phyloP scores from a whole-genome alignment of 306 rosid species.

The Cucurbita argyrosperma region DNA sequence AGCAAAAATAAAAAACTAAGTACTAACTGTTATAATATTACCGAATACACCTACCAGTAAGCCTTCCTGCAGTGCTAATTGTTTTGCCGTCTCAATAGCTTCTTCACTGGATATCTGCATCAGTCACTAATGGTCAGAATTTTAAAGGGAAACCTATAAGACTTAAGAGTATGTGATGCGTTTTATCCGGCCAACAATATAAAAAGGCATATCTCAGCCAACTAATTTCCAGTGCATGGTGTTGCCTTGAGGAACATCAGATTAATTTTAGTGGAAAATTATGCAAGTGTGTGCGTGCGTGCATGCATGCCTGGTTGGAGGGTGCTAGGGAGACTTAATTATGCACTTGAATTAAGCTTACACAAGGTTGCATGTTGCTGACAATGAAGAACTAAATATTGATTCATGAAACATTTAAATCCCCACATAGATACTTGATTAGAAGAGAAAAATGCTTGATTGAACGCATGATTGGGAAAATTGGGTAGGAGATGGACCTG shows the following conservation, averaged over 20 bases:
- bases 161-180: background rate
- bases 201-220: background rate
- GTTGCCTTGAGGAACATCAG: background rate
- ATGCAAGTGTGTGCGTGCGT: no score
- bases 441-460: background rate
- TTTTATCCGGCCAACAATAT: background rate
- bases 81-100: constrained; percentile 83
- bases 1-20: no score
- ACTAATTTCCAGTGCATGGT: background rate
- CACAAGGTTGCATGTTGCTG: background rate
- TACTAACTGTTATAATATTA: background rate
- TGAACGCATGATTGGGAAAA: background rate
- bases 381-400: no score
- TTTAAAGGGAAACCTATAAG: background rate
- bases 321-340: background rate
- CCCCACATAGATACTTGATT: background rate
- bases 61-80: constrained; percentile 97
- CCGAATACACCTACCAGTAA: constrained; percentile 49
- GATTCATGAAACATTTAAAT: background rate
- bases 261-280: background rate
- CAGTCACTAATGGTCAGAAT: constrained; percentile 11
- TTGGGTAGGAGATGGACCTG: constrained; percentile 29
- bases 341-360: background rate
- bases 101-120: constrained; percentile 84
- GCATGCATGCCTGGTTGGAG: no score